Conservation (phyloP, 2,329 filamentous ascomycete genomes). For the Neonectria punicea region DNA sequence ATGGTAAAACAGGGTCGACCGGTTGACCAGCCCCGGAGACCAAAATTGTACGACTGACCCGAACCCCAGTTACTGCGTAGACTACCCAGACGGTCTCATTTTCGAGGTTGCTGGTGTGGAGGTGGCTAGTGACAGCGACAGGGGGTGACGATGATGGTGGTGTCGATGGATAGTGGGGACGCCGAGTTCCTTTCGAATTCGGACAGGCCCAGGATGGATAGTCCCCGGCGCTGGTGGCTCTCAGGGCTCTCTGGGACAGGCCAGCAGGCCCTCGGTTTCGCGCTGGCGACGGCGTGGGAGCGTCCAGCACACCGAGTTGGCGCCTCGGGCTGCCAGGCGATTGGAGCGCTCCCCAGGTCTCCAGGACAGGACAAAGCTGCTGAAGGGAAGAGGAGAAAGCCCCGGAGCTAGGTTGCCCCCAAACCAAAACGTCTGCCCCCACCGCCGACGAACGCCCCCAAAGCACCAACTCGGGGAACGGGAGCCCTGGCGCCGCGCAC, state of each 20-base stretch:
- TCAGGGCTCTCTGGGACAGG: constrained; percentile 29
- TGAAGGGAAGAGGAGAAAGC: constrained; percentile 23
- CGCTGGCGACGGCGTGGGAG: constrained; percentile 13
- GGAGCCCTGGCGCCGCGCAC: constrained; percentile 34
- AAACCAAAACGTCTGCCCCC: constrained; percentile 33
- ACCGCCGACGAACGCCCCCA: constrained; percentile 34
- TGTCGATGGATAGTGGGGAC: constrained; percentile 44
- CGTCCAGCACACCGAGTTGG: constrained; percentile 19
- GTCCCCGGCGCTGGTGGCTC: constrained; percentile 16
- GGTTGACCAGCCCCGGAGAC: constrained; percentile 39
- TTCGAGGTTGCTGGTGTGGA: constrained; percentile 45
- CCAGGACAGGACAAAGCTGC: constrained; percentile 21
- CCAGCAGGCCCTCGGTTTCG: constrained; percentile 32
- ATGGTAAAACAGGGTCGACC: constrained; percentile 33
- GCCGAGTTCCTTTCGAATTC: constrained; percentile 33
- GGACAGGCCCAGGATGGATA: constrained; percentile 21
- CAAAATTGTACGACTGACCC: constrained; percentile 44
- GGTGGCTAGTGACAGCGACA: constrained; percentile 46
- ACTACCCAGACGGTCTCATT: constrained; percentile 39
- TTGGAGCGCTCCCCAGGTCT: constrained; percentile 36
- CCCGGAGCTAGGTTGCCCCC: constrained; percentile 23
- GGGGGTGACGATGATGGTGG: constrained; percentile 44
- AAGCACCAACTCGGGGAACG: constrained; percentile 40
- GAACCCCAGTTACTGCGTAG: constrained; percentile 31
- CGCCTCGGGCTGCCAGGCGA: constrained; percentile 33